Evolutionary conservation across 2,329 filamentous ascomycete species (phyloP).

Genomic region (Gremmenia infestans): DNA sequence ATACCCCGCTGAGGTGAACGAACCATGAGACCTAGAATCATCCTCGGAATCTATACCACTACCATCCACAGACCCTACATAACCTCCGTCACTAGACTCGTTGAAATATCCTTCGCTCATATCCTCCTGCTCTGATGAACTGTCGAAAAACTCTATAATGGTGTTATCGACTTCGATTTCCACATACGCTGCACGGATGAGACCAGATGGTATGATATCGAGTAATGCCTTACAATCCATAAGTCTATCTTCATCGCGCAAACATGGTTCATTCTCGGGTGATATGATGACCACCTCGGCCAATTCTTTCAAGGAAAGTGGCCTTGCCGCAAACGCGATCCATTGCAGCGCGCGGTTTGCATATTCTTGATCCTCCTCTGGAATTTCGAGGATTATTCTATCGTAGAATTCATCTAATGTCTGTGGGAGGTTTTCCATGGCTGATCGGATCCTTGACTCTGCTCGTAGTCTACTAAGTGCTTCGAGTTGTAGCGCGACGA

Average conservation of each 20-base stretch:
- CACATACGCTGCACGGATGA: not conserved
- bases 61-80: not conserved
- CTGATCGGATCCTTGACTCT: not conserved
- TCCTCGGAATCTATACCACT: too few species aligned
- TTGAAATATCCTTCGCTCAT: not conserved
- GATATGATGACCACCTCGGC: not conserved
- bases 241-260: not conserved
- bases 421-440: constrained; percentile 6
- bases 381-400: constrained; percentile 2
- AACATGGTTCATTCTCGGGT: not conserved
- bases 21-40: too few species aligned
- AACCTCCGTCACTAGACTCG: not conserved
- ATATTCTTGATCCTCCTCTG: not conserved
- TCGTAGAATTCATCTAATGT: constrained; percentile 13
- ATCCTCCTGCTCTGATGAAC: not conserved
- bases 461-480: not conserved
- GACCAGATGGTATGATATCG: not conserved
- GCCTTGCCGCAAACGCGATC: constrained; percentile 16
- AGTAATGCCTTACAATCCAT: not conserved
- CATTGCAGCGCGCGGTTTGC: constrained; percentile 19
- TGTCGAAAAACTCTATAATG: not conserved
- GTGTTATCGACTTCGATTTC: not conserved
- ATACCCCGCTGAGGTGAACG: too few species aligned
- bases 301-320: not conserved
- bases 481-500: constrained; percentile 16